Conservation (phyloP, 495 filamentous ascomycete species). For the Podospora fimiseda region DNA sequence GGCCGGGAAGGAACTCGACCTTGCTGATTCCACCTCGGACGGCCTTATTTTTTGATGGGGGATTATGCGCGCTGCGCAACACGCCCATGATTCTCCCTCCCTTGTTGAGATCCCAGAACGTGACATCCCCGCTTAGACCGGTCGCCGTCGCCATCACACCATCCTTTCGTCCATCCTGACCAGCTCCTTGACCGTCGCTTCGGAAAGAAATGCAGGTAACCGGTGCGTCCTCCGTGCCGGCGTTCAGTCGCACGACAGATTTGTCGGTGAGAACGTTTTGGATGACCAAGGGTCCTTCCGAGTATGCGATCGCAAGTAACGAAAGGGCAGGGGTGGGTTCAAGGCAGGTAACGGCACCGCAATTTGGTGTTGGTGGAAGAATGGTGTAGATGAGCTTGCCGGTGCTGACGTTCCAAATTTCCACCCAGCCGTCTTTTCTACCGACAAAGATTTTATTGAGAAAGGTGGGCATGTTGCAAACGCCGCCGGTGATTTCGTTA, state of each 20-base stretch:
- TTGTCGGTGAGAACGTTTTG: constrained; percentile 75
- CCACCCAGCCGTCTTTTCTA: constrained; percentile 76
- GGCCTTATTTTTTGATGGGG: constrained; percentile 44
- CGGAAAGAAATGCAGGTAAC: constrained; percentile 86
- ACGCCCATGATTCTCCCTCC: constrained; percentile 76
- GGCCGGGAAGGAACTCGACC: constrained; percentile 84
- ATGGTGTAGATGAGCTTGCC: constrained; percentile 85
- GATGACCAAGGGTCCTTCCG: constrained; percentile 67
- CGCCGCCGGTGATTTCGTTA: constrained; percentile 60
- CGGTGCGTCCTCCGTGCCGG: constrained; percentile 46
- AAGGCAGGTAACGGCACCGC: constrained; percentile 73
- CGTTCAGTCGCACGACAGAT: constrained; percentile 57
- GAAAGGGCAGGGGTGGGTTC: constrained; percentile 76
- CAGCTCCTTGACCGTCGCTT: constrained; percentile 83
- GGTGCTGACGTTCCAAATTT: constrained; percentile 95
- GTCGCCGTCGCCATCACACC: constrained; percentile 84
- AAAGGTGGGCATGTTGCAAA: constrained; percentile 84
- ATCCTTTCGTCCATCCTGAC: constrained; percentile 70
- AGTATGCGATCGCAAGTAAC: constrained; percentile 81
- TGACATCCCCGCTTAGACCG: constrained; percentile 70
- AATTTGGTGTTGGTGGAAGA: constrained; percentile 56
- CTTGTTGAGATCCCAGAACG: constrained; percentile 90
- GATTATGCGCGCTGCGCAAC: constrained; percentile 77
- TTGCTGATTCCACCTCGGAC: constrained; percentile 61
- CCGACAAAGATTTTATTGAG: constrained; percentile 93